These are phyloP conservation scores for Entomortierella lignicola DNA, from an alignment of 192 early-diverging fungal species.

Conservation along the genomic window DNA sequence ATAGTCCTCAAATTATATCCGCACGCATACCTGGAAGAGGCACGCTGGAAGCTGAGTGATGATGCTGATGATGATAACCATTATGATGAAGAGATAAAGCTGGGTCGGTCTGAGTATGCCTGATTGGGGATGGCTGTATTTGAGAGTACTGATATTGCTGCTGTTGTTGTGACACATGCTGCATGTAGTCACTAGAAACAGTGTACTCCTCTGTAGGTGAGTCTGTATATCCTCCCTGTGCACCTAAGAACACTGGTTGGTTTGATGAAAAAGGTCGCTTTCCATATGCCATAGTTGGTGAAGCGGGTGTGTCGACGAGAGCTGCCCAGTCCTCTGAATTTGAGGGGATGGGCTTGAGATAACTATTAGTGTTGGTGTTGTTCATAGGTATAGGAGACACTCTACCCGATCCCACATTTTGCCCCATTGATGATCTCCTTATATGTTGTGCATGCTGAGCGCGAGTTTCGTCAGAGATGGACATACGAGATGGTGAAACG, in stretches of 20 bases:
- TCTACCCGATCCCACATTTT: conserved; percentile 5
- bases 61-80: conserved; percentile 34
- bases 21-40: conserved; percentile 16
- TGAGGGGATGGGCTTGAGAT: conserved; percentile 17
- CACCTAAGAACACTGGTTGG: not conserved
- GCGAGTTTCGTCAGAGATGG: conserved; percentile 16
- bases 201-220: conserved; percentile 34
- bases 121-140: not conserved
- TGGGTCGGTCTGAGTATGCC: conserved; percentile 31
- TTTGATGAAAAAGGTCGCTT: conserved; percentile 3
- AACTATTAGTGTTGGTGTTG: conserved; percentile 11
- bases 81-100: not conserved
- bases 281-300: conserved; percentile 4
- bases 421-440: conserved; percentile 7
- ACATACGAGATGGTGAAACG: not conserved
- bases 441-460: conserved; percentile 13
- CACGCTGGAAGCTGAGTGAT: conserved; percentile 26
- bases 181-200: conserved; percentile 27
- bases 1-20: not conserved
- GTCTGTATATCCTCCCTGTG: conserved; percentile 29
- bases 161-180: conserved; percentile 24
- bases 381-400: conserved; percentile 7
- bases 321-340: conserved; percentile 44
- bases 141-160: not conserved
- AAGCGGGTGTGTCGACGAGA: conserved; percentile 27